Evolutionary conservation across 495 filamentous ascomycete species (phyloP).

Genomic region (Penicillium daleae): DNA sequence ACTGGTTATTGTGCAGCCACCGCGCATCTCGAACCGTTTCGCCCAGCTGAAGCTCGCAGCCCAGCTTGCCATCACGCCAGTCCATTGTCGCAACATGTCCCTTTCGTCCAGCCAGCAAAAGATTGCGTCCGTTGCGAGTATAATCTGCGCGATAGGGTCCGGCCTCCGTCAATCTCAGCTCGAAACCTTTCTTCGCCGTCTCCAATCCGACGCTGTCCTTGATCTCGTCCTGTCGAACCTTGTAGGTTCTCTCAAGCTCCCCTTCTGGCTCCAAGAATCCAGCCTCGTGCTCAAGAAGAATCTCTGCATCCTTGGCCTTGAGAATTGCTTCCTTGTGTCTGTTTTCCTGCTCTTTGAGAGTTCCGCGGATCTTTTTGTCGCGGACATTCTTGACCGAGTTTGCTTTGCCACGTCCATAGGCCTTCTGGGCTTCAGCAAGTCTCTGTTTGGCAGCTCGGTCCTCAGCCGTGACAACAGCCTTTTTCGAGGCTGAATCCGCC

Average conservation of each 20-base stretch:
- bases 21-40: conserved; percentile 88
- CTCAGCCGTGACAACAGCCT: conserved; percentile 37
- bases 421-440: conserved; percentile 66
- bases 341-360: conserved; percentile 73
- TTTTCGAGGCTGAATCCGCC: conserved; percentile 31
- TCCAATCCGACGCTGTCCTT: conserved; percentile 71
- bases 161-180: conserved; percentile 77
- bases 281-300: conserved; percentile 82
- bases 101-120: conserved; percentile 85
- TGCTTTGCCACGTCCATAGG: conserved; percentile 81
- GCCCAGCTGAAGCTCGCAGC: conserved; percentile 84
- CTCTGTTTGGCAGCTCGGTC: conserved; percentile 46
- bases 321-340: conserved; percentile 81
- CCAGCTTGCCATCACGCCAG: conserved; percentile 89
- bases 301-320: conserved; percentile 91
- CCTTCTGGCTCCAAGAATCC: conserved; percentile 89
- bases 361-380: conserved; percentile 89
- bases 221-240: conserved; percentile 89
- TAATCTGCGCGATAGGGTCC: conserved; percentile 90
- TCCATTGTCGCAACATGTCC: conserved; percentile 97
- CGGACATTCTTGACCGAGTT: conserved; percentile 60
- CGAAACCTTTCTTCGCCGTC: conserved; percentile 89
- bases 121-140: conserved; percentile 80
- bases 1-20: conserved; percentile 96
- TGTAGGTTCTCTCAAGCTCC: conserved; percentile 89